phyloP scores from a whole-genome alignment of 139 green algal species.

The Closterium sp. region DNA sequence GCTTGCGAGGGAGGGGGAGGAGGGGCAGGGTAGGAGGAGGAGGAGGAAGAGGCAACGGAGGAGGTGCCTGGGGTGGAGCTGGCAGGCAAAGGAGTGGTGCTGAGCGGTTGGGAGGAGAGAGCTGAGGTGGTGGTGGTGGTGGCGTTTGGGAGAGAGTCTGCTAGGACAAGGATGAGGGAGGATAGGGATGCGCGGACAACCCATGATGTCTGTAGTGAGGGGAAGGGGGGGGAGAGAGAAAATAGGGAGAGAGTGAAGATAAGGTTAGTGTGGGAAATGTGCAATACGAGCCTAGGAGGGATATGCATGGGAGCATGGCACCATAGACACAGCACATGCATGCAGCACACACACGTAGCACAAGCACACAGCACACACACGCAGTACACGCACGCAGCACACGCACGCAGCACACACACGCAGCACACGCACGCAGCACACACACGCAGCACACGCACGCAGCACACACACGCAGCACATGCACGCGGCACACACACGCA shows the following conservation, averaged over 20 bases:
- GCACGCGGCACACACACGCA: background rate
- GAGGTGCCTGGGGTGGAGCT: background rate
- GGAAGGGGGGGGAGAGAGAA: too few relatives aligned
- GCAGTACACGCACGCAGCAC: background rate
- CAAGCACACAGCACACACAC: too few relatives aligned
- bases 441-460: background rate
- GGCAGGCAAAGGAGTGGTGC: background rate
- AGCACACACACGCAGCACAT: background rate
- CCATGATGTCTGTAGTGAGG: background rate
- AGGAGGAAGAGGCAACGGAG: background rate
- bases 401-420: too few relatives aligned
- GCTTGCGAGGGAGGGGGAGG: background rate
- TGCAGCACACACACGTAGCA: background rate
- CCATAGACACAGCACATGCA: background rate
- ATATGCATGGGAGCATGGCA: background rate
- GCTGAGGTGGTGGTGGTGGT: background rate
- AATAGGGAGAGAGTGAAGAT: background rate
- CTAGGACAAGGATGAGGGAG: background rate
- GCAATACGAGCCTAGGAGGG: background rate
- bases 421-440: background rate
- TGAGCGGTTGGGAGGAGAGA: background rate
- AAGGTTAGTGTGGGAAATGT: background rate
- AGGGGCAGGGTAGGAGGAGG: background rate
- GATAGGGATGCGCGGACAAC: background rate
- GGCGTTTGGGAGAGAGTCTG: background rate